Conservation (phyloP, 148 eudicot genomes). For the Chenopodium formosanum region DNA sequence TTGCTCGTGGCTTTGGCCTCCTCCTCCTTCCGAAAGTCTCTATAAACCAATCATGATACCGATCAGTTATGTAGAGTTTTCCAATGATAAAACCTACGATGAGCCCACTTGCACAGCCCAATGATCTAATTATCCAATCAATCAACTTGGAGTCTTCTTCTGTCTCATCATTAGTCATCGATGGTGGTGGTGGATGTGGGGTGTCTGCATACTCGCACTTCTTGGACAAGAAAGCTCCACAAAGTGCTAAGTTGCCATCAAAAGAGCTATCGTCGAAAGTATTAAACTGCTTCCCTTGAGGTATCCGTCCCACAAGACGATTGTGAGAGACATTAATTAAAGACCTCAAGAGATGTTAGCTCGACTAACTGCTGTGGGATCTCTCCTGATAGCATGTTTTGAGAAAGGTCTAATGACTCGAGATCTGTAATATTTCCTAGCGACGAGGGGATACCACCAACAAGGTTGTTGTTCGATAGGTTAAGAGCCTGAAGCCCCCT, state of each 20-base stretch:
- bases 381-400: constrained; percentile 36
- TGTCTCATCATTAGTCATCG: background rate
- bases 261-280: constrained; percentile 35
- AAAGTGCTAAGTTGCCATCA: constrained; percentile 35
- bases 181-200: background rate
- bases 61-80: constrained; percentile 10
- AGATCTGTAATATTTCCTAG: constrained; percentile 25
- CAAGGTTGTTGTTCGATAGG: no score
- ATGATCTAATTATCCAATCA: constrained; percentile 31
- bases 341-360: constrained; percentile 30
- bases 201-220: constrained; percentile 6
- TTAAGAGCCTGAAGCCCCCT: constrained; percentile 25
- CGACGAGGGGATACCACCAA: constrained; percentile 20
- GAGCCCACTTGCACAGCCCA: constrained; percentile 33
- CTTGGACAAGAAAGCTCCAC: constrained; percentile 32
- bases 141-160: constrained; percentile 8
- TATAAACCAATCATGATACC: constrained; percentile 28
- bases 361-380: constrained; percentile 33
- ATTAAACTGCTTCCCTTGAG: constrained; percentile 34
- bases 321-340: constrained; percentile 42
- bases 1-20: background rate
- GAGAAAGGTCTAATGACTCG: constrained; percentile 42
- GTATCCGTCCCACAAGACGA: constrained; percentile 32
- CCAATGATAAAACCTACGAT: constrained; percentile 31
- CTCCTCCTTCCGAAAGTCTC: constrained; percentile 19